Percentiles rank a stretch among this genome's conserved stretches.
These are phyloP conservation scores for Neoconidiobolus thromboides DNA, from an alignment of 371 early-diverging fungal genomes.

Conservation along the genomic window DNA sequence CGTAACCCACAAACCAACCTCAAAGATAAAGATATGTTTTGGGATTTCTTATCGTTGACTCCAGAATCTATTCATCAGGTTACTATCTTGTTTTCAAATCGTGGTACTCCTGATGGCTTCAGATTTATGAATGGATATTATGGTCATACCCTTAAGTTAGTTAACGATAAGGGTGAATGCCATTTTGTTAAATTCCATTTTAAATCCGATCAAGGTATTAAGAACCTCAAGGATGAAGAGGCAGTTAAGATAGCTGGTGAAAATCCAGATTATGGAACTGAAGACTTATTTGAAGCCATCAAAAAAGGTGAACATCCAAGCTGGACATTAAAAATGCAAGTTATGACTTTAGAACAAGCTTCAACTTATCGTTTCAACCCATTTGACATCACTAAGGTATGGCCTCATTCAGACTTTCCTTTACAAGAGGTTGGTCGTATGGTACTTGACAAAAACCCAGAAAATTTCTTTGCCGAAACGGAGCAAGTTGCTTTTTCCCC, in stretches of 20 bases:
- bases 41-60: slow-evolving; percentile 57
- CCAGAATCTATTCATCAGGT: slow-evolving; percentile 66
- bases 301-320: slow-evolving; percentile 47
- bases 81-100: slow-evolving; percentile 55
- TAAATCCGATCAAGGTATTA: slow-evolving; percentile 61
- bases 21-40: slow-evolving; percentile 25
- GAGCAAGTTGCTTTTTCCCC: slow-evolving; percentile 66
- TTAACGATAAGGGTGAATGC: slow-evolving; percentile 42
- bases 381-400: slow-evolving; percentile 72
- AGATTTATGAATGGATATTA: slow-evolving; percentile 62
- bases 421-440: slow-evolving; percentile 49
- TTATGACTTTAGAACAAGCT: slow-evolving; percentile 51
- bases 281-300: slow-evolving; percentile 56
- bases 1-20: slow-evolving; percentile 51
- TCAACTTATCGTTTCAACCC: slow-evolving; percentile 51
- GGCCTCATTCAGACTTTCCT: slow-evolving; percentile 54
- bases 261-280: slow-evolving; percentile 54
- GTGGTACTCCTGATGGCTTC: slow-evolving; percentile 62
- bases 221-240: slow-evolving; percentile 41
- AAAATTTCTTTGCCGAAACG: slow-evolving; percentile 62
- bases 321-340: slow-evolving; percentile 56
- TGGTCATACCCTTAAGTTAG: slow-evolving; percentile 57
- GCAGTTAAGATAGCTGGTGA: slow-evolving; percentile 33
- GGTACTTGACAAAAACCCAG: slow-evolving; percentile 53
- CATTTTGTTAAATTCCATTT: slow-evolving; percentile 75